phyloP scores from a whole-genome alignment of 106 monocot genomes.

The Acanthochlamys bracteata region DNA sequence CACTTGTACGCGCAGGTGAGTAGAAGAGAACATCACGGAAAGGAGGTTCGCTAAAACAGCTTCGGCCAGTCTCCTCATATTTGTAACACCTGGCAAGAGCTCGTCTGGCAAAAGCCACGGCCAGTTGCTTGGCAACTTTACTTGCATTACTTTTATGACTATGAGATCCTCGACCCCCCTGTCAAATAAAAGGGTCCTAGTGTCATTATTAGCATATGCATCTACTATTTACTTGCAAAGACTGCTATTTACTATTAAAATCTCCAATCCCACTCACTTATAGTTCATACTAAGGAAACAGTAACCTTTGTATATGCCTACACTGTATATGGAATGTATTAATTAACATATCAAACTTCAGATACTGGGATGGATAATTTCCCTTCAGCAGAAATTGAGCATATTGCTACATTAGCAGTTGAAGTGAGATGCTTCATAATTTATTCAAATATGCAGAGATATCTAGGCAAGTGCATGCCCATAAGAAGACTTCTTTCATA shows the following conservation, averaged over 20 bases:
- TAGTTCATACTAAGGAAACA: too few relatives aligned
- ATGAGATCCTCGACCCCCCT: slow-evolving; percentile 60
- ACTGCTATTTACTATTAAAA: not conserved
- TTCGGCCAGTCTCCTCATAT: slow-evolving; percentile 61
- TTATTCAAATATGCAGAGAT: too few relatives aligned
- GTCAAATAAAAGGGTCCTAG: not conserved
- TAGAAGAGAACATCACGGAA: slow-evolving; percentile 40
- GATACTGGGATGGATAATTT: too few relatives aligned
- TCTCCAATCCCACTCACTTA: too few relatives aligned
- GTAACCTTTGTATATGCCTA: too few relatives aligned
- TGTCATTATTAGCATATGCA: not conserved
- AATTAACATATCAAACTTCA: too few relatives aligned
- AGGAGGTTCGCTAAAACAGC: slow-evolving; percentile 72
- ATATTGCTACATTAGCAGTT: too few relatives aligned
- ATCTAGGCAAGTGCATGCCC: too few relatives aligned
- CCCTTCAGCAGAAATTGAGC: too few relatives aligned
- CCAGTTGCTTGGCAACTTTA: slow-evolving; percentile 68
- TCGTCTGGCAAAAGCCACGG: slow-evolving; percentile 70
- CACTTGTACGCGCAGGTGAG: slow-evolving; percentile 13
- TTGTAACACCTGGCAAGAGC: slow-evolving; percentile 62
- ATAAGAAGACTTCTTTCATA: too few relatives aligned
- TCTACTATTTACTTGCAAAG: not conserved
- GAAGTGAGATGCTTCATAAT: too few relatives aligned
- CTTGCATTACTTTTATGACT: slow-evolving; percentile 57
- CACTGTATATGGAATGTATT: too few relatives aligned